Evolutionary conservation across 768 basidiomycete species (phyloP).

Genomic region (Kwoniella europaea): DNA sequence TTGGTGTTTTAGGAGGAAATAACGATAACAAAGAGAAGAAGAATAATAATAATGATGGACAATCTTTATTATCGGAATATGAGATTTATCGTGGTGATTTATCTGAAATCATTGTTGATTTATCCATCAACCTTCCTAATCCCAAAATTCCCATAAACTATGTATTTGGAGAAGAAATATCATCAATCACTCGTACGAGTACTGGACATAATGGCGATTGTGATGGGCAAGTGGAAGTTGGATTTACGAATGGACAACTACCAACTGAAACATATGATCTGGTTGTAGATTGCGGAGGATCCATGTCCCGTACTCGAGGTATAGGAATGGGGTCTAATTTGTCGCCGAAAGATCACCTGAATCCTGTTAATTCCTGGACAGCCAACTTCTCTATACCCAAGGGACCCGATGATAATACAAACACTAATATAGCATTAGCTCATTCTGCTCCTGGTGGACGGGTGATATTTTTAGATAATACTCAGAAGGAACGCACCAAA

Average conservation of each 20-base stretch:
- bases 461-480: not conserved
- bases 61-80: conserved; percentile 15
- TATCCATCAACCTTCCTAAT: conserved; percentile 15
- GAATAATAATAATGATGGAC: not conserved
- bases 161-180: conserved; percentile 34
- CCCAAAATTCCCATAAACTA: conserved; percentile 8
- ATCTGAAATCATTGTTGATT: conserved; percentile 34
- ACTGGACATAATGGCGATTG: not conserved
- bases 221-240: not conserved
- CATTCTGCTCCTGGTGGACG: conserved; percentile 1
- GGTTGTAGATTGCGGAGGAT: conserved; percentile 43
- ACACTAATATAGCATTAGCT: not conserved
- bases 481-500: not conserved
- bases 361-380: not conserved
- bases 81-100: conserved; percentile 51
- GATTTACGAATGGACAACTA: not conserved
- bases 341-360: not conserved
- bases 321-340: conserved; percentile 17
- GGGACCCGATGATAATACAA: not conserved
- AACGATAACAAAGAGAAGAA: not conserved
- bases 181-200: not conserved
- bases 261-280: conserved; percentile 24
- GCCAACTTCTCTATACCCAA: conserved; percentile 5
- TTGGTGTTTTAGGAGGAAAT: not conserved
- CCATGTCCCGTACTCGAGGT: conserved; percentile 12